Conservation (phyloP, 257 asterid species). For the Solanum paucissectum region DNA sequence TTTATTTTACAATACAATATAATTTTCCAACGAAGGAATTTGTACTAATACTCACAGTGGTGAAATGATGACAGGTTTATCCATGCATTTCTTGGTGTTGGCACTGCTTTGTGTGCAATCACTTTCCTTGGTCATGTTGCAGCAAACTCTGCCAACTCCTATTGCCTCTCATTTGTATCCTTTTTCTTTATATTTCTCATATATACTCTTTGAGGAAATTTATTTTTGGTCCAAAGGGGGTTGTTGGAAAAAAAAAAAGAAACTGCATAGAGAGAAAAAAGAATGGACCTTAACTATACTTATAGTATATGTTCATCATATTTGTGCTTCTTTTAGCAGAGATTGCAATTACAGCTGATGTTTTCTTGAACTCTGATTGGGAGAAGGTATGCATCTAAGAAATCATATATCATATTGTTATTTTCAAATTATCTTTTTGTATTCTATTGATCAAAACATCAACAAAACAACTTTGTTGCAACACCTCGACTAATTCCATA, state of each 20-base stretch:
- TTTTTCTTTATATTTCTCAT: not conserved
- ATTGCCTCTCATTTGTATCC: conserved; percentile 50
- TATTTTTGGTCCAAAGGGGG: not conserved
- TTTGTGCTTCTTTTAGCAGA: conserved; percentile 34
- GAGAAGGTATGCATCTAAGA: conserved; percentile 23
- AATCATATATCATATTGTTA: not conserved
- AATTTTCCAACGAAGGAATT: not conserved
- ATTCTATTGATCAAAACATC: not conserved
- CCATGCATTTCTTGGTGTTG: conserved; percentile 46
- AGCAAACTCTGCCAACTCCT: conserved; percentile 24
- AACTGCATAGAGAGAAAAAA: not conserved
- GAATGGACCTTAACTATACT: conserved; percentile 25
- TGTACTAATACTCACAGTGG: not conserved
- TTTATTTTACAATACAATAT: not conserved
- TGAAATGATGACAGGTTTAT: conserved; percentile 33
- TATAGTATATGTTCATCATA: conserved; percentile 31
- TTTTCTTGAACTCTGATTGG: conserved; percentile 33
- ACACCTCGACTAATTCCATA: not conserved
- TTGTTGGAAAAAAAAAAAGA: not conserved
- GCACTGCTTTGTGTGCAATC: conserved; percentile 40
- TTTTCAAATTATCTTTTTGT: not conserved
- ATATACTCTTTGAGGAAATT: not conserved
- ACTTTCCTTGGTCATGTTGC: conserved; percentile 53
- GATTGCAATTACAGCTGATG: conserved; percentile 26
- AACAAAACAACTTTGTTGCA: not conserved